phyloP scores from a whole-genome alignment of 306 rosid species.

The Acmispon strigosus region DNA sequence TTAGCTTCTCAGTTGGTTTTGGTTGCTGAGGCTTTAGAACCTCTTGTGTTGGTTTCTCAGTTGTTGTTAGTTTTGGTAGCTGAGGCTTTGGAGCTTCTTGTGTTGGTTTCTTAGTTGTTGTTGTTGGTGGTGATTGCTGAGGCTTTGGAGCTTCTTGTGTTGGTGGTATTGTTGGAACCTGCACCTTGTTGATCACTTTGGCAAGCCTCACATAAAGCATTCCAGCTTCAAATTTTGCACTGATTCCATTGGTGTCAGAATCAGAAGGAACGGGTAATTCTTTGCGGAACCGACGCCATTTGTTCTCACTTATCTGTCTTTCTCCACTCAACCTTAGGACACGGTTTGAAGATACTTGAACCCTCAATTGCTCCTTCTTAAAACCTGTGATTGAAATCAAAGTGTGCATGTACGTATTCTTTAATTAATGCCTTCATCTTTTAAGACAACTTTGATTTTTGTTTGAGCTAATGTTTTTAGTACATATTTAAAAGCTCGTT shows the following conservation, averaged over 20 bases:
- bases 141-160: neutral
- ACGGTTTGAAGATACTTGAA: slow-evolving; percentile 33
- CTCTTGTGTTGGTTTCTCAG: no score
- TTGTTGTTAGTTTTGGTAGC: neutral
- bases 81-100: neutral
- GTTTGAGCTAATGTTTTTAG: no score
- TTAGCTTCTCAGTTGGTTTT: neutral
- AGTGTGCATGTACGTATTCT: neutral
- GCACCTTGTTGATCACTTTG: neutral
- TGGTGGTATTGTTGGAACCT: neutral
- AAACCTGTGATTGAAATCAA: slow-evolving; percentile 33
- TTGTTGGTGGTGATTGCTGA: neutral
- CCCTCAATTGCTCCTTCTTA: slow-evolving; percentile 37
- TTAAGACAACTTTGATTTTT: no score
- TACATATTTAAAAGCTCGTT: no score
- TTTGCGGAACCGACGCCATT: slow-evolving; percentile 3
- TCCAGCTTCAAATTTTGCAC: slow-evolving; percentile 33
- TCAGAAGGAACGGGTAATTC: neutral
- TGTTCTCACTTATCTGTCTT: slow-evolving; percentile 11
- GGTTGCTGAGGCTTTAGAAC: neutral
- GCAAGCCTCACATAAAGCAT: slow-evolving; percentile 17
- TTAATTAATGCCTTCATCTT: no score
- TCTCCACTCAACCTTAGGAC: slow-evolving; percentile 42
- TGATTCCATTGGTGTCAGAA: neutral
- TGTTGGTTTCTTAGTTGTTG: no score